Evolutionary conservation across 2,329 filamentous ascomycete species (phyloP).

Genomic region (Westerdykella sp.): DNA sequence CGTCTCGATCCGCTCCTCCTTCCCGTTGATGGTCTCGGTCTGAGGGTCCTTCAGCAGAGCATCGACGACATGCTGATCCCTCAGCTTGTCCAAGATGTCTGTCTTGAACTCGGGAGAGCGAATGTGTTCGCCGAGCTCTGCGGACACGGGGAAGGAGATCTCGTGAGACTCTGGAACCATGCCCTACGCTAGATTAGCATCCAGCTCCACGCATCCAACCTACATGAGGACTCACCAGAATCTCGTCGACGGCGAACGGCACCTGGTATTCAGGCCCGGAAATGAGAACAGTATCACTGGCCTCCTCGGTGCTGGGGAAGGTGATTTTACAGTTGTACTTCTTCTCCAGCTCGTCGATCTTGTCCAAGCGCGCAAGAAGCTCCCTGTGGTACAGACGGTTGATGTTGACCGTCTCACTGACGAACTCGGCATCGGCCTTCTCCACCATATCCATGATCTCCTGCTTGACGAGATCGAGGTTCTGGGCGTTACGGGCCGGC

Average conservation of each 20-base stretch:
- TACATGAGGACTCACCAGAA: conserved; percentile 55
- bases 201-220: neutral
- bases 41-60: conserved; percentile 59
- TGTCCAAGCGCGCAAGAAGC: conserved; percentile 76
- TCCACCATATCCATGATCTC: conserved; percentile 99
- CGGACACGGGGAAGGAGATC: conserved; percentile 70
- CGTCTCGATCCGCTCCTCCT: conserved; percentile 41
- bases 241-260: conserved; percentile 90
- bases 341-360: conserved; percentile 93
- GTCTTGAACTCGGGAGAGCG: conserved; percentile 73
- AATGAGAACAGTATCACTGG: conserved; percentile 91
- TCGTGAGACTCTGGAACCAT: conserved; percentile 98
- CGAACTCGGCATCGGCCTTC: conserved; percentile 93
- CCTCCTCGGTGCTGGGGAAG: conserved; percentile 95
- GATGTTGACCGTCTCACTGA: conserved; percentile 86
- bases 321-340: conserved; percentile 99
- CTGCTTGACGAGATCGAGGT: conserved; percentile 92
- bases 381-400: conserved; percentile 94
- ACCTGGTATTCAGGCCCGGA: conserved; percentile 98
- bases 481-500: conserved; percentile 92
- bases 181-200: conserved; percentile 51
- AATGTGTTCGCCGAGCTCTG: conserved; percentile 73
- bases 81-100: conserved; percentile 77
- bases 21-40: conserved; percentile 36
- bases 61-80: conserved; percentile 86